Evolutionary conservation across 495 filamentous ascomycete species (phyloP), one percentile per base, ranked within the genome.

Genomic region (Opeltia flavorubescens): DNA sequence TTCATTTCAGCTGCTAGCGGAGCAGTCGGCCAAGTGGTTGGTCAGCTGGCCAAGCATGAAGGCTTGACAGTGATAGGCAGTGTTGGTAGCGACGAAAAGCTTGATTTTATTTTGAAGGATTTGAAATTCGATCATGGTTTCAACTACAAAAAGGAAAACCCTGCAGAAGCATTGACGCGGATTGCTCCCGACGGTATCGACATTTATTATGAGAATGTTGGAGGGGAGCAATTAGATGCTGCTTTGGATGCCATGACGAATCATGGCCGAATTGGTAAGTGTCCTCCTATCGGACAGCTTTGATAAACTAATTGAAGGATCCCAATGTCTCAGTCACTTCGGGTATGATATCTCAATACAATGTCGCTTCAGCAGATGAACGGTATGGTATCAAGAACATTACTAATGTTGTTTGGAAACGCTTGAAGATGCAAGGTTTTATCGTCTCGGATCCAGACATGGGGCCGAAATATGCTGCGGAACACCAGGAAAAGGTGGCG

Each of bases 161-260:
- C 81, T 15, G 55, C 55, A 1, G 80, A 84, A 39, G 89, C 87
- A 1, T 66, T 95, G 42, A 62, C 68, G 51, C 72, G 85, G 51
- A 65, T 94, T 35, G 84, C 83, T 5, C 89, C 87, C 0, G 57
- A 89, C 25, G 89, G 89, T 9, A 72, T 95, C 40, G 86, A 95
- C 58, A 94, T 96, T 60, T 95, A 95, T 67, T 96, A 81, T 55
- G 89, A 96, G 62, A 95, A 94, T 51, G 89, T 96, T 17, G 89
- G 89, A 6, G 89, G 88, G 6, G 86, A 89, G 66, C 81, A 86
- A 52, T 68, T 95, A 29, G 83, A 88, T 51, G 87, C 86, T 20
- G 75, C 83, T 0, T 56, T 96, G 7, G 67, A 75, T 9, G 68
- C 67, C 24, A 66, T 93, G 65, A 94, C 86, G 40, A 47, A 66